A percentile compares a stretch with the other conserved stretches of the same genome.
These are phyloP conservation scores for Pseudogymnoascus sp. DNA, from an alignment of 2,329 filamentous ascomycete species.

Conservation along the genomic window DNA sequence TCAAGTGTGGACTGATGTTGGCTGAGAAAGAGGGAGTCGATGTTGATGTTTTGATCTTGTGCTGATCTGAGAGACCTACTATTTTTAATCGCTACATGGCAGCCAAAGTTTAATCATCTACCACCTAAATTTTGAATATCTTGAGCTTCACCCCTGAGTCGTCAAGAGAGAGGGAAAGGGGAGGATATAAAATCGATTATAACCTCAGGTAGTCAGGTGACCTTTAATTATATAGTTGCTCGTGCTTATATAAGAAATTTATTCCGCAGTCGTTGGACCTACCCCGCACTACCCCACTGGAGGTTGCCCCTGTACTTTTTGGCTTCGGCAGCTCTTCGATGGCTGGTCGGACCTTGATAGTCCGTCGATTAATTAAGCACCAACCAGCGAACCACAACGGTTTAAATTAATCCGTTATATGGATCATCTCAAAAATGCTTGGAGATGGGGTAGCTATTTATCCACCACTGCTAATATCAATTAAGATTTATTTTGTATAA, in stretches of 20 bases:
- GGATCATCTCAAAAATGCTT: background rate
- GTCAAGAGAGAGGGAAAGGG: background rate
- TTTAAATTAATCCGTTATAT: constrained; percentile 7
- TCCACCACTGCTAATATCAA: constrained; percentile 2
- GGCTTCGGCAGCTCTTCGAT: background rate
- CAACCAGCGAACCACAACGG: background rate
- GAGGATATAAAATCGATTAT: background rate
- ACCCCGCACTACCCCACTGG: background rate
- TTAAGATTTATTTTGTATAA: constrained; percentile 2
- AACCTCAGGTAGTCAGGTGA: background rate
- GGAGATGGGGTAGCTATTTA: constrained; percentile 3
- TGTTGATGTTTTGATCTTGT: background rate
- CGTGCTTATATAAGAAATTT: background rate
- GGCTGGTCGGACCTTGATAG: background rate
- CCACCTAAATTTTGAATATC: too few relatives aligned
- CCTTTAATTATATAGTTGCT: background rate
- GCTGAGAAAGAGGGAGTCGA: background rate
- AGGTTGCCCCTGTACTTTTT: background rate
- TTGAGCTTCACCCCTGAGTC: too few relatives aligned
- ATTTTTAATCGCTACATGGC: background rate
- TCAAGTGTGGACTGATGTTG: background rate
- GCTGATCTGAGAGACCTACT: background rate
- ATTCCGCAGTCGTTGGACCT: background rate
- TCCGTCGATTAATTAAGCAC: background rate
- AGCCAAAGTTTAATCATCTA: background rate